Conservation (phyloP, 2,329 filamentous ascomycete species). For the Blastomyces percursus region DNA sequence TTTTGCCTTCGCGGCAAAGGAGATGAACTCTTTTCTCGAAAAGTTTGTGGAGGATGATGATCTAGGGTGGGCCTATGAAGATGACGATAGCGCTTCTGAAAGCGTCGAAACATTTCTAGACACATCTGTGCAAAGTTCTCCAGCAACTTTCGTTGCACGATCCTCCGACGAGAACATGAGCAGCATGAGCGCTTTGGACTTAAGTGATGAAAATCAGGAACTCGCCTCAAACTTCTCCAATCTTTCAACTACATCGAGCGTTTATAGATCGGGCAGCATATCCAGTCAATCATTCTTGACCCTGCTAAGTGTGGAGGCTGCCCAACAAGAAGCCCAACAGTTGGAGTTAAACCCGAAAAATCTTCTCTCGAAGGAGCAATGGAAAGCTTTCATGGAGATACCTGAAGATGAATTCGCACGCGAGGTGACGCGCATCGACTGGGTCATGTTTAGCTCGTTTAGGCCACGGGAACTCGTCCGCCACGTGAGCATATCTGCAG, state of each 20-base stretch:
- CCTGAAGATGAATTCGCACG: conserved; percentile 75
- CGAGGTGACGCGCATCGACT: conserved; percentile 91
- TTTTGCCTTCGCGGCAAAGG: conserved; percentile 72
- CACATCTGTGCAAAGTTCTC: conserved; percentile 32
- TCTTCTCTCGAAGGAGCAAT: conserved; percentile 71
- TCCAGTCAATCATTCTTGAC: conserved; percentile 34
- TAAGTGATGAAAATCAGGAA: conserved; percentile 30
- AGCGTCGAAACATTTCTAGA: conserved; percentile 32
- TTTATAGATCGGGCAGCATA: conserved; percentile 30
- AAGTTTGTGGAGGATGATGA: conserved; percentile 77
- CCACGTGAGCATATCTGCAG: conserved; percentile 63
- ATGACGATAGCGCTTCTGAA: conserved; percentile 45
- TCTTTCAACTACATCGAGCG: conserved; percentile 30
- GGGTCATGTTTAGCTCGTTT: conserved; percentile 96
- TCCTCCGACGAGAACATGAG: conserved; percentile 26
- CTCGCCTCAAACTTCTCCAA: conserved; percentile 30
- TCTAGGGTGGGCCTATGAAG: conserved; percentile 78
- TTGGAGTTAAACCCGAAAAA: conserved; percentile 60
- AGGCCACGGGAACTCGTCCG: conserved; percentile 85
- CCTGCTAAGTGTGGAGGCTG: conserved; percentile 49
- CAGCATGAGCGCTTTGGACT: conserved; percentile 30
- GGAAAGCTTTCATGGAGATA: conserved; percentile 80
- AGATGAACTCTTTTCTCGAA: conserved; percentile 71
- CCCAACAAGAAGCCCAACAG: conserved; percentile 63
- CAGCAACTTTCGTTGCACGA: conserved; percentile 24